Evolutionary conservation across 1,284 basidiomycete species (phyloP).

Genomic region (Apiotrichum akiyoshidainum): DNA sequence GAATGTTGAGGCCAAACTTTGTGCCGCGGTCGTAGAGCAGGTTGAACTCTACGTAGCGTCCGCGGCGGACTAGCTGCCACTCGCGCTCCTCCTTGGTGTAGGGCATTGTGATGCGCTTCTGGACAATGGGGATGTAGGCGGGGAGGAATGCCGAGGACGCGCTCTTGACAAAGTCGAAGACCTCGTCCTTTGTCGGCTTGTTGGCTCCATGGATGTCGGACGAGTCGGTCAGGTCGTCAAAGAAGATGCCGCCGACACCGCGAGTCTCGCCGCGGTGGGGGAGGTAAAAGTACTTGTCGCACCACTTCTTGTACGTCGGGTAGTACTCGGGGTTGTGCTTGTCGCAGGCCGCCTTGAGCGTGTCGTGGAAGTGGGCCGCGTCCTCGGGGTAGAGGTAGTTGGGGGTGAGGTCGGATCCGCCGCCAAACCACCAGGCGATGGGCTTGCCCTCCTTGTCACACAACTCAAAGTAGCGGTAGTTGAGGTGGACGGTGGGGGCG

Average conservation of each 20-base stretch:
- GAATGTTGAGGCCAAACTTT: constrained; percentile 80
- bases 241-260: constrained; percentile 94
- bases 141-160: constrained; percentile 78
- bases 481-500: constrained; percentile 89
- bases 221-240: constrained; percentile 71
- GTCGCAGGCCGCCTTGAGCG: constrained; percentile 74
- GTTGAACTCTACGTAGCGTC: constrained; percentile 93
- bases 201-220: constrained; percentile 35
- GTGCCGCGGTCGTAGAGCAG: constrained; percentile 71
- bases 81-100: constrained; percentile 65
- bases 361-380: constrained; percentile 78
- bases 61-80: constrained; percentile 86
- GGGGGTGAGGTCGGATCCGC: constrained; percentile 93
- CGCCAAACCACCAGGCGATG: constrained; percentile 97
- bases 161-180: constrained; percentile 70
- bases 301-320: constrained; percentile 87
- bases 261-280: constrained; percentile 86
- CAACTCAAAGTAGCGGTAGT: constrained; percentile 97
- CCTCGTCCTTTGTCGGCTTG: constrained; percentile 57
- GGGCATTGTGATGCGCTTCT: constrained; percentile 56
- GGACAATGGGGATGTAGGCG: constrained; percentile 79
- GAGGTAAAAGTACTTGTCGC: constrained; percentile 95
- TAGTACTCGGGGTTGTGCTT: constrained; percentile 68
- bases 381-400: constrained; percentile 88
- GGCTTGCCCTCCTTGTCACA: constrained; percentile 60